Conservation (phyloP, 202 grass and related monocot species). For the Musa balbisiana region DNA sequence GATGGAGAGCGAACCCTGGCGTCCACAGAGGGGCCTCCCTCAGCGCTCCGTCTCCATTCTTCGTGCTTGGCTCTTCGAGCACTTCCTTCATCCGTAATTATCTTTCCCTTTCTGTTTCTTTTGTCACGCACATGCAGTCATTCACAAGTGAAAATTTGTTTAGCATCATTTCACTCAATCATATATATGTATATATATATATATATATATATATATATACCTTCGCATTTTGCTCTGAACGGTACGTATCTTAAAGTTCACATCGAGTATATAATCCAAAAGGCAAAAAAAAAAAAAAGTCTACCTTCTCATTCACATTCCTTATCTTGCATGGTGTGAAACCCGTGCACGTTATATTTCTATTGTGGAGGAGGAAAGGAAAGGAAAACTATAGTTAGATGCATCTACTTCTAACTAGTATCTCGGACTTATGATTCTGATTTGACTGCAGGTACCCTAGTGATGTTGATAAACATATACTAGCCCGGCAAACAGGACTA, state of each 20-base stretch:
- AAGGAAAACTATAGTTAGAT: background rate
- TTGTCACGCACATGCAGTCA: no score
- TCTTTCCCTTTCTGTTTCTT: background rate
- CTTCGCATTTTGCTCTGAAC: background rate
- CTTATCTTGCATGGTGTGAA: no score
- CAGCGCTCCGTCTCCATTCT: slow-evolving; percentile 83
- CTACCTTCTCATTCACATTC: no score
- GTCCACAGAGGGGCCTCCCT: slow-evolving; percentile 70
- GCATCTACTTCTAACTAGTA: background rate
- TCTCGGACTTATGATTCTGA: background rate
- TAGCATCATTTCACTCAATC: no score
- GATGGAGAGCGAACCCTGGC: slow-evolving; percentile 72
- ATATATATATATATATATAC: background rate
- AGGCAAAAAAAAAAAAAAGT: no score
- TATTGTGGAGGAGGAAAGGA: background rate
- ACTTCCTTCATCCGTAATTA: slow-evolving; percentile 88
- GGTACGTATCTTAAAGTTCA: no score
- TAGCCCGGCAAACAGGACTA: slow-evolving; percentile 83
- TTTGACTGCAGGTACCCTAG: slow-evolving; percentile 79
- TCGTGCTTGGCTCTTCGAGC: slow-evolving; percentile 91
- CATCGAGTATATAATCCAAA: no score
- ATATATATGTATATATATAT: no score
- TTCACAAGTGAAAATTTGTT: no score
- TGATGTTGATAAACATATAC: slow-evolving; percentile 95
- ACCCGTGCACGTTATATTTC: no score